Conservation (phyloP, 176 grass and related monocot species). For the Otatea glauca region DNA sequence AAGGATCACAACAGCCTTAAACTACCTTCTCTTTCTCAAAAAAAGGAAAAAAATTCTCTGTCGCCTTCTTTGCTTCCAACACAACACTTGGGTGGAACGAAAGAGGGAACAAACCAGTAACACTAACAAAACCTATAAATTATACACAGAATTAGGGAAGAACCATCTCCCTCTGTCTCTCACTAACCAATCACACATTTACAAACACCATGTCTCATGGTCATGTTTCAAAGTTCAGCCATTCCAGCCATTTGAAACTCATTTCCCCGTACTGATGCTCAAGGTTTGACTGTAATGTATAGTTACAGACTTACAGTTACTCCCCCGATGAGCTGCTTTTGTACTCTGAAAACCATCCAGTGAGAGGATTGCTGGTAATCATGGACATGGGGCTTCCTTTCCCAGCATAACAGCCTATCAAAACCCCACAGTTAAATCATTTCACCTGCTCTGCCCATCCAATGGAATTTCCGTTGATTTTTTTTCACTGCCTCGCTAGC, state of each 20-base stretch:
- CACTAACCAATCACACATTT: not conserved
- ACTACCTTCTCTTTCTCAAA: too few species aligned
- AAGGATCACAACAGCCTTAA: too few species aligned
- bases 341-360: not conserved
- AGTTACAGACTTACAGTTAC: not conserved
- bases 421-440: slow-evolving; percentile 11
- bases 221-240: slow-evolving; percentile 47
- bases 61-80: too few species aligned
- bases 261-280: not conserved
- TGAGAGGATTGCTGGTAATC: not conserved
- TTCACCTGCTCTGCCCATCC: not conserved
- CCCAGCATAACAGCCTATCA: slow-evolving; percentile 17
- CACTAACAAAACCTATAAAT: too few species aligned
- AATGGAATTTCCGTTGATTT: not conserved
- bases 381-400: slow-evolving; percentile 13
- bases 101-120: too few species aligned
- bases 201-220: not conserved
- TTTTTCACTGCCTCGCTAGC: slow-evolving; percentile 13
- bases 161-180: not conserved
- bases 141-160: too few species aligned
- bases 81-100: too few species aligned
- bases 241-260: slow-evolving; percentile 10
- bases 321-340: not conserved
- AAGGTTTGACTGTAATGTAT: not conserved
- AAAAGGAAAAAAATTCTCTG: too few species aligned